A percentile compares a stretch with the other conserved stretches of the same genome.
These are phyloP conservation scores for Miamiensis avidus DNA, from an alignment of 169 alveolate species.

Conservation along the genomic window DNA sequence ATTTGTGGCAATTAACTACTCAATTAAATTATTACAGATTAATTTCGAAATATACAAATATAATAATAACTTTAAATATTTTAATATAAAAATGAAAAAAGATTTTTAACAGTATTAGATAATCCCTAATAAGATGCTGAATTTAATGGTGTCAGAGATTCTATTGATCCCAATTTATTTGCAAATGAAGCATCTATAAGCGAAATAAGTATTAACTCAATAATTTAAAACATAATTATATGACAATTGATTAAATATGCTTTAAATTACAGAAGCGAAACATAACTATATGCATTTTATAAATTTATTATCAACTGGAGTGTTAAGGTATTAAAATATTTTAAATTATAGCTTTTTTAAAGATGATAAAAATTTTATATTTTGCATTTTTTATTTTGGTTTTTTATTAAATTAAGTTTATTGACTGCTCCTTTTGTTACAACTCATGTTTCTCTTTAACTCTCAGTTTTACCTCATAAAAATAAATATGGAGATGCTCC, in stretches of 20 bases:
- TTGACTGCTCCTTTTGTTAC: constrained; percentile 36
- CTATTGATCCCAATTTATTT: not conserved
- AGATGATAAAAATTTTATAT: too few relatives aligned
- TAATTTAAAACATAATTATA: too few relatives aligned
- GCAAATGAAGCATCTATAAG: not conserved
- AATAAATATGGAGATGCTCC: constrained; percentile 30
- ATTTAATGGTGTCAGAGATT: not conserved
- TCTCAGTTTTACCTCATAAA: constrained; percentile 37
- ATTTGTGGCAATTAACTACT: too few relatives aligned
- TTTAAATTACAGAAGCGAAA: not conserved
- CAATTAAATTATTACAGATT: too few relatives aligned
- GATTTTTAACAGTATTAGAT: not conserved
- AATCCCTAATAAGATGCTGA: not conserved
- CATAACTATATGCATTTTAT: not conserved
- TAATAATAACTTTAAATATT: too few relatives aligned
- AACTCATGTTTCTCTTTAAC: constrained; percentile 26
- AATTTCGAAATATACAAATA: too few relatives aligned
- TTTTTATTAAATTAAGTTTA: not conserved
- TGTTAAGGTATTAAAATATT: not conserved
- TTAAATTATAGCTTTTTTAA: too few relatives aligned
- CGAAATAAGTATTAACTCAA: not conserved
- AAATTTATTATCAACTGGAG: not conserved
- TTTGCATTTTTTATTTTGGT: not conserved
- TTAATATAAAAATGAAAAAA: too few relatives aligned
- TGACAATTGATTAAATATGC: not conserved